Evolutionary conservation across 2,329 filamentous ascomycete species (phyloP).

Genomic region (Pseudogymnoascus sp.): DNA sequence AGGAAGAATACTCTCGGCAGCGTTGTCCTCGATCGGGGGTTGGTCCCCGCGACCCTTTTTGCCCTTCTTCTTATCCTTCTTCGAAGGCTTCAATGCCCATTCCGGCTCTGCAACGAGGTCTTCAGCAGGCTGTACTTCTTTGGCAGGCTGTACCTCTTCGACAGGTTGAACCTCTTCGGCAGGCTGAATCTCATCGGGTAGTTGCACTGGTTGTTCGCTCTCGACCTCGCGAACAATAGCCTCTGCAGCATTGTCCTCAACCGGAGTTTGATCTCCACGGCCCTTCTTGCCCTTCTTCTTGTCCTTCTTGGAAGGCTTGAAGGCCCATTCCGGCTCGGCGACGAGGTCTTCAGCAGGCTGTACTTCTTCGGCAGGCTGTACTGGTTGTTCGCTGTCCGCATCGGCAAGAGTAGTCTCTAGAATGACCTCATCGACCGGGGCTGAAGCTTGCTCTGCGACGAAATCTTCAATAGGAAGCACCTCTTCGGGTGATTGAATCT

Average conservation of each 20-base stretch:
- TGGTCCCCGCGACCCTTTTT: not conserved
- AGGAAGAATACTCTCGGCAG: not conserved
- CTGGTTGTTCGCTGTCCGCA: not conserved
- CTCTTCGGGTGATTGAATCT: conserved; percentile 10
- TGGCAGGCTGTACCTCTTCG: not conserved
- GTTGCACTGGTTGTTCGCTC: not conserved
- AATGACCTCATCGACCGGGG: too few species aligned
- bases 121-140: not conserved
- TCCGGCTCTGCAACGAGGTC: not conserved
- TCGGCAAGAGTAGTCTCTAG: not conserved
- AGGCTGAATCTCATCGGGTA: conserved; percentile 10
- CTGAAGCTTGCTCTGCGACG: not conserved
- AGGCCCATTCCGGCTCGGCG: not conserved
- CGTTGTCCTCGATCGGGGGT: not conserved
- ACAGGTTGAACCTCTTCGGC: conserved; percentile 13
- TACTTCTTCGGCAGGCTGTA: conserved; percentile 14
- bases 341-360: not conserved
- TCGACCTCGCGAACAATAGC: not conserved
- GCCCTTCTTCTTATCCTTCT: conserved; percentile 34
- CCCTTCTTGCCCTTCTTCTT: conserved; percentile 30
- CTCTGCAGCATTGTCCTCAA: not conserved
- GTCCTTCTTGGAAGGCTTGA: conserved; percentile 28
- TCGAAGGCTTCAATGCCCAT: conserved; percentile 18
- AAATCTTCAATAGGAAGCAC: not conserved
- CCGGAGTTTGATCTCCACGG: not conserved